These are phyloP conservation scores for Aaosphaeria pasadenensis DNA, from an alignment of 2,329 filamentous ascomycete genomes.

Conservation along the genomic window DNA sequence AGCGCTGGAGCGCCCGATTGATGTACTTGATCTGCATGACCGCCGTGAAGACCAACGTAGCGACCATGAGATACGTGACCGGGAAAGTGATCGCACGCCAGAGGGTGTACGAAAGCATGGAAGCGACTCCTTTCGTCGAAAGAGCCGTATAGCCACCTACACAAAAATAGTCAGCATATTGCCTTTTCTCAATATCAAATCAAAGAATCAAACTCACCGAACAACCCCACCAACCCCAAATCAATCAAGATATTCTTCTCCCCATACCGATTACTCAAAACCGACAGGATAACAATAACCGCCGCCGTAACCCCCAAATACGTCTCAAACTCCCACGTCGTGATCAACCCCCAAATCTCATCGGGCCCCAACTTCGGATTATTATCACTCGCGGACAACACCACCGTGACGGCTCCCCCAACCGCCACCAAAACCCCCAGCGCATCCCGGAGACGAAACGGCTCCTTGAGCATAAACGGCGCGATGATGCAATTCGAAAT, in stretches of 20 bases:
- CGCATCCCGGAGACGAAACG: slow-evolving; percentile 79
- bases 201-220: slow-evolving; percentile 57
- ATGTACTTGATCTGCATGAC: slow-evolving; percentile 97
- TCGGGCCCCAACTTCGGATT: slow-evolving; percentile 89
- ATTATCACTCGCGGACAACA: slow-evolving; percentile 82
- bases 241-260: slow-evolving; percentile 85
- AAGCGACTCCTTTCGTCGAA: slow-evolving; percentile 94
- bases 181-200: not conserved
- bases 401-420: slow-evolving; percentile 84
- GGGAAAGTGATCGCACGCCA: slow-evolving; percentile 88
- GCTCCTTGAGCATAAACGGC: slow-evolving; percentile 88
- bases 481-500: slow-evolving; percentile 97
- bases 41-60: slow-evolving; percentile 77
- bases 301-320: slow-evolving; percentile 75
- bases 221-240: slow-evolving; percentile 86
- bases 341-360: slow-evolving; percentile 87
- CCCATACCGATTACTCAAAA: slow-evolving; percentile 80
- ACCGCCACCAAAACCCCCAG: slow-evolving; percentile 87
- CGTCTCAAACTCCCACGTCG: slow-evolving; percentile 82
- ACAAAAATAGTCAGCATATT: slow-evolving; percentile 12
- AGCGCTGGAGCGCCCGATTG: slow-evolving; percentile 84
- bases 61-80: slow-evolving; percentile 81
- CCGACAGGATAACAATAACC: slow-evolving; percentile 75
- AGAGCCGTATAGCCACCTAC: slow-evolving; percentile 88
- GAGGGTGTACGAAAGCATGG: slow-evolving; percentile 86